These are phyloP conservation scores for Xylariaceae sp. DNA, from an alignment of 2,329 filamentous ascomycete genomes.

Conservation along the genomic window DNA sequence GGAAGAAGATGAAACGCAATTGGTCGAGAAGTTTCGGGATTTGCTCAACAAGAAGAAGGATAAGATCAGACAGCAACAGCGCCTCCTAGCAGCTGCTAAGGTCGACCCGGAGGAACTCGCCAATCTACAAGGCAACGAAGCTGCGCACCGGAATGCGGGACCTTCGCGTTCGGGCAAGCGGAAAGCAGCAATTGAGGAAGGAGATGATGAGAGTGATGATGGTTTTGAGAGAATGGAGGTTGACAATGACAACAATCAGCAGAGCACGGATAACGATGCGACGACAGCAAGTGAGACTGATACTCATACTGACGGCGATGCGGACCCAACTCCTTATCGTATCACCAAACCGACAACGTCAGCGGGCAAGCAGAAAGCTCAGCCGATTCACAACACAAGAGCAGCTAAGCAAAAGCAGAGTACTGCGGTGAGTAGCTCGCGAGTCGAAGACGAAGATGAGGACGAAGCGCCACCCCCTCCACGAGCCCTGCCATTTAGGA, in stretches of 20 bases:
- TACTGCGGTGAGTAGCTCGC: conserved; percentile 4
- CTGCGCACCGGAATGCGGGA: conserved; percentile 24
- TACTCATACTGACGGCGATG: conserved; percentile 34
- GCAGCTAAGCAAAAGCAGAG: conserved; percentile 10
- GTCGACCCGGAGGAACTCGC: conserved; percentile 35
- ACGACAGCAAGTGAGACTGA: conserved; percentile 41
- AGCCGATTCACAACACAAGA: conserved; percentile 7
- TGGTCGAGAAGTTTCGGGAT: conserved; percentile 64
- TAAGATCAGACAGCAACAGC: conserved; percentile 70
- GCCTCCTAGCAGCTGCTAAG: conserved; percentile 47
- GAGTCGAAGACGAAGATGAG: conserved; percentile 15
- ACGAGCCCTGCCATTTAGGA: conserved; percentile 40
- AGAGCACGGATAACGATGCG: conserved; percentile 35
- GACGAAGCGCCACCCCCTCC: conserved; percentile 27
- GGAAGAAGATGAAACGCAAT: conserved; percentile 56
- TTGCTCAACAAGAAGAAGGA: conserved; percentile 75
- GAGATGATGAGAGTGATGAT: conserved; percentile 38
- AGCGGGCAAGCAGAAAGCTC: conserved; percentile 10
- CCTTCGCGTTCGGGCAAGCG: conserved; percentile 46
- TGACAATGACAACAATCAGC: conserved; percentile 36
- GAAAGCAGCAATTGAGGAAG: conserved; percentile 38
- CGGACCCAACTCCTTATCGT: background rate
- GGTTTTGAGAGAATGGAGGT: conserved; percentile 48
- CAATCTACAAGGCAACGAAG: conserved; percentile 25
- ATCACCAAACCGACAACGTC: conserved; percentile 15